Percentiles rank a stretch among this genome's conserved stretches.
These are phyloP conservation scores for Helotiales sp. DNA, from an alignment of 2,329 filamentous ascomycete species.

Conservation along the genomic window DNA sequence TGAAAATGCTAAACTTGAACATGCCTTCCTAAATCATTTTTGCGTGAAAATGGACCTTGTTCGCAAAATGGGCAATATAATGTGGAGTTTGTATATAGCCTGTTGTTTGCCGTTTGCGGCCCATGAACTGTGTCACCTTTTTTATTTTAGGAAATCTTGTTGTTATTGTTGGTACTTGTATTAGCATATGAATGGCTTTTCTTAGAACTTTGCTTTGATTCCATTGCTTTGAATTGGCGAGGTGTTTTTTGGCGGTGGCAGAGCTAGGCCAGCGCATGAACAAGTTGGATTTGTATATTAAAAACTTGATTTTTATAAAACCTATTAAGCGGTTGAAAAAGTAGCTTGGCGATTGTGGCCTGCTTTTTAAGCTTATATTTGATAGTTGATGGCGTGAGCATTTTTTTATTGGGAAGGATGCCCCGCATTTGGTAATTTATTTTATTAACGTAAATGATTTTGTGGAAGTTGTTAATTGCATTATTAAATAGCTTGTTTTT, in stretches of 20 bases:
- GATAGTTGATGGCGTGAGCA: conserved; percentile 29
- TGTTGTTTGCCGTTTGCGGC: too few species aligned
- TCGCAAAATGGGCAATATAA: too few species aligned
- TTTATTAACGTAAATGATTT: conserved; percentile 31
- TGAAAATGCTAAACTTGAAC: not conserved
- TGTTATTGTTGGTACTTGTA: not conserved
- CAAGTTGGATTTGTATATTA: too few species aligned
- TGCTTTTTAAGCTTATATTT: conserved; percentile 37
- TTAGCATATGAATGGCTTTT: not conserved
- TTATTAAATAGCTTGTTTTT: conserved; percentile 27
- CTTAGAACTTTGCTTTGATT: not conserved
- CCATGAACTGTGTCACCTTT: not conserved
- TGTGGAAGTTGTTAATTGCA: conserved; percentile 33
- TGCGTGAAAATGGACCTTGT: too few species aligned
- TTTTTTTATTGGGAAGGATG: conserved; percentile 26
- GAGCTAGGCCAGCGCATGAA: too few species aligned
- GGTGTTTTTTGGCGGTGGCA: too few species aligned
- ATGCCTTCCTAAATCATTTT: too few species aligned
- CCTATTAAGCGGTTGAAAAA: conserved; percentile 34
- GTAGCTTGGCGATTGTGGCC: conserved; percentile 31
- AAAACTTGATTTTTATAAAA: too few species aligned
- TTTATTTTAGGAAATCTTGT: not conserved
- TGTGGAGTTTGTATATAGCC: too few species aligned
- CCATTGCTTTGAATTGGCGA: too few species aligned
- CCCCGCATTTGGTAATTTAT: conserved; percentile 33